These are phyloP conservation scores for Cryptococcus amylolentus DNA, from an alignment of 1,284 basidiomycete genomes.

Conservation along the genomic window DNA sequence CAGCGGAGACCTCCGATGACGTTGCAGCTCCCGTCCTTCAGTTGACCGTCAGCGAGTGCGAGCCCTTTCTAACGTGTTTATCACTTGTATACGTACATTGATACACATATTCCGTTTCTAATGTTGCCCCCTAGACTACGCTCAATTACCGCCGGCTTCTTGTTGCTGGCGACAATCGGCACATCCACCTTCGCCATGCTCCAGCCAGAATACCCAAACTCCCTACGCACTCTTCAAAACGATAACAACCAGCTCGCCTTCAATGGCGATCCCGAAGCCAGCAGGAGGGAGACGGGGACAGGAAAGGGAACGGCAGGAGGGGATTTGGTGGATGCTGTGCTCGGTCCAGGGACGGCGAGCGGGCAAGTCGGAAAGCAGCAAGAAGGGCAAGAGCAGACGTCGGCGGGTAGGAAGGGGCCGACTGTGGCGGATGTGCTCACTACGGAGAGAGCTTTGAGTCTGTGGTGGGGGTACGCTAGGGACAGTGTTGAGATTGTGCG, in stretches of 20 bases:
- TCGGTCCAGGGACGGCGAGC: background rate
- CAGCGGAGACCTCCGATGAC: too few relatives aligned
- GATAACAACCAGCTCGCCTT: background rate
- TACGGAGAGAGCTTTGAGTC: slow-evolving; percentile 32
- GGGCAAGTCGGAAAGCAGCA: background rate
- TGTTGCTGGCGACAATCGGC: background rate
- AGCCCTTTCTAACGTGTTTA: too few relatives aligned
- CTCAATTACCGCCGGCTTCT: slow-evolving; percentile 6
- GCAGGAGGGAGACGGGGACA: background rate
- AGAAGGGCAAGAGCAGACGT: background rate
- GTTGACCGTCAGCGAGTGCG: too few relatives aligned
- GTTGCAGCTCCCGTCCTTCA: too few relatives aligned
- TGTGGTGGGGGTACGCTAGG: slow-evolving; percentile 47
- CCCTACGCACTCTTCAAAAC: background rate
- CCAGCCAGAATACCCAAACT: background rate
- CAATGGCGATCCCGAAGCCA: background rate
- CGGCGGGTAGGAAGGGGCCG: background rate
- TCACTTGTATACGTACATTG: too few relatives aligned
- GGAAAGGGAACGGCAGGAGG: background rate
- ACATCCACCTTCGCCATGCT: background rate
- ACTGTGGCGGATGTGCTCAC: slow-evolving; percentile 42
- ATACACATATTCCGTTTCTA: background rate
- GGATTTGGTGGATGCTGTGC: slow-evolving; percentile 13
- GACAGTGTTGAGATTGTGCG: slow-evolving; percentile 38
- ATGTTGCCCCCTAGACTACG: slow-evolving; percentile 8